Percentiles rank a stretch among this genome's conserved stretches.
Conservation (phyloP, 257 asterid species). For the Capsicum chinense region DNA sequence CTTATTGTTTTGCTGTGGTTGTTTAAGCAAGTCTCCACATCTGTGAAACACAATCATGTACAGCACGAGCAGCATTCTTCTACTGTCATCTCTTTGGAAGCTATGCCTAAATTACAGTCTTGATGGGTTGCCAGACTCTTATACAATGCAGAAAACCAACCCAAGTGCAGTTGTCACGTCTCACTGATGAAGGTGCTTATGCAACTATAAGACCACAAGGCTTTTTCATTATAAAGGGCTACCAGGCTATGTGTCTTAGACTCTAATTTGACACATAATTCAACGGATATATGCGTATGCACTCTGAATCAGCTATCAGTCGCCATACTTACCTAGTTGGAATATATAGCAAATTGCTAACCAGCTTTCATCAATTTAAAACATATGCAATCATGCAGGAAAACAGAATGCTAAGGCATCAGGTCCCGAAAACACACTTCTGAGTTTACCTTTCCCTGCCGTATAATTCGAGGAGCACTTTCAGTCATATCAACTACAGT, state of each 20-base stretch:
- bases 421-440: neutral
- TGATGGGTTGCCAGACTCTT: neutral
- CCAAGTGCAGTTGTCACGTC: neutral
- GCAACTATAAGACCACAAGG: neutral
- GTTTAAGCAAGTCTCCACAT: neutral
- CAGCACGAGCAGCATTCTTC: constrained; percentile 20
- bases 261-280: neutral
- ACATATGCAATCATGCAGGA: constrained; percentile 5
- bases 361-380: neutral
- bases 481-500: constrained; percentile 95
- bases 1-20: neutral
- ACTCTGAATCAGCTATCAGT: constrained; percentile 6
- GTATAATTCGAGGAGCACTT: constrained; percentile 53
- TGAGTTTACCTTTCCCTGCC: constrained; percentile 78
- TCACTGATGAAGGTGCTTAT: neutral
- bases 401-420: neutral
- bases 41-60: neutral
- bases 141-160: constrained; percentile 11
- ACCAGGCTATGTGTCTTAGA: neutral
- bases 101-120: neutral
- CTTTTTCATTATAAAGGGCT: neutral
- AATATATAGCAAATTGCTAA: neutral
- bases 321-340: constrained; percentile 3
- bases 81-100: neutral
- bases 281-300: constrained; percentile 10